Evolutionary conservation across 805 yeast species (phyloP), one percentile per base, ranked within the genome.

Genomic region (Starmera dryadoides): DNA sequence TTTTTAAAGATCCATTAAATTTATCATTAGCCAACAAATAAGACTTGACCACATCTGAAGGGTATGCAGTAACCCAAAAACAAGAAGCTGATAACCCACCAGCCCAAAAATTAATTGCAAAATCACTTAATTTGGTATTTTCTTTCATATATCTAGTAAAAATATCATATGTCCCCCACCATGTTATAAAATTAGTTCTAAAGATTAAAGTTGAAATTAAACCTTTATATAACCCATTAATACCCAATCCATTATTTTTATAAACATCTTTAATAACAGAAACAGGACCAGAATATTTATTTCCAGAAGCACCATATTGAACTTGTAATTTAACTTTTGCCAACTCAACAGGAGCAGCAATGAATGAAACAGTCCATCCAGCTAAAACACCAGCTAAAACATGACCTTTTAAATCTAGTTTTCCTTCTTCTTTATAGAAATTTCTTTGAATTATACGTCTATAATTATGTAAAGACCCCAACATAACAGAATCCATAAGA

Each of bases 341-440:
- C 50, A 83, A 82, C 58, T 88, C 97, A 7, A 88, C 82, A 2
- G 96, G 96, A 0, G 96, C 95, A 4, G 97, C 97, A n/a, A 88
- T 89, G 64, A 88, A 83, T 35, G 91, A 80, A 12, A 88, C 96
- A 0, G 96, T 88, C 81, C 82, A 77, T 2, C 97, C 96, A 8
- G 93, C 79, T 41, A 72, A 49, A 2, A 72, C 68, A n/a, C 95
- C 94, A 1, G 95, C 91, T 18, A 81, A 59, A 23, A 83, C 68
- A 53, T 83, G 87, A 1, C 95, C 96, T 14, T 71, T 43, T 14
- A 87, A 58, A 2, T 95, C 95, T 44, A 88, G 63, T 52, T 75
- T 77, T 20, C 69, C 62, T 39, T 76, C 71, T n/a, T 79, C 69
- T 12, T 65, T 55, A 50, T 79, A 88, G 14, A 85, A 59, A 46